Conservation (phyloP, 2,329 filamentous ascomycete species). For the Leptographium procerum region DNA sequence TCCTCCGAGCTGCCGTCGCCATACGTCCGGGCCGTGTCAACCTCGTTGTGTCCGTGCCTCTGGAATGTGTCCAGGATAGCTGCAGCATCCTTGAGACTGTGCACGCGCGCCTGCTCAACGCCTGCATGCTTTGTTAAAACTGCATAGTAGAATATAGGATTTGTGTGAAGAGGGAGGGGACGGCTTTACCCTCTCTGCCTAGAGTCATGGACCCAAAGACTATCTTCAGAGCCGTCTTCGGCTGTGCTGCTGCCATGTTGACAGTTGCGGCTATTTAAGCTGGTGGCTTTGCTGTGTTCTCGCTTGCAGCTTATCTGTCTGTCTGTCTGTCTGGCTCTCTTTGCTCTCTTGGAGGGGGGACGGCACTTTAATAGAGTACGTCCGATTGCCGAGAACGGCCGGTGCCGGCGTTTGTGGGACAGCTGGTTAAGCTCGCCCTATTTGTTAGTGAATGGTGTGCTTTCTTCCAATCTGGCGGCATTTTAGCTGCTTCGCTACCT, state of each 20-base stretch:
- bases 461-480: no score
- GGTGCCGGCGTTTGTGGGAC: no score
- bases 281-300: no score
- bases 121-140: constrained; percentile 2
- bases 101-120: constrained; percentile 17
- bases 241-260: not conserved
- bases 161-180: no score
- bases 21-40: constrained; percentile 59
- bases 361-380: no score
- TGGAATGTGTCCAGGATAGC: constrained; percentile 54
- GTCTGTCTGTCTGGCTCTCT: not conserved
- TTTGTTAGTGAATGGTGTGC: no score
- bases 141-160: no score
- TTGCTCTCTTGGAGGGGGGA: not conserved
- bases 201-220: constrained; percentile 21
- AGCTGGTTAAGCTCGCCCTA: no score
- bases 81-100: constrained; percentile 38
- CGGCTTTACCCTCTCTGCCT: constrained; percentile 14
- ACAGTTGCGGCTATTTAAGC: no score
- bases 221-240: constrained; percentile 11
- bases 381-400: no score
- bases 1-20: constrained; percentile 52
- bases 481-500: no score
- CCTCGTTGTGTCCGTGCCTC: constrained; percentile 52
- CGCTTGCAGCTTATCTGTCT: not conserved